Conservation (phyloP, 2,329 filamentous ascomycete genomes). For the Fusarium hainanense region DNA sequence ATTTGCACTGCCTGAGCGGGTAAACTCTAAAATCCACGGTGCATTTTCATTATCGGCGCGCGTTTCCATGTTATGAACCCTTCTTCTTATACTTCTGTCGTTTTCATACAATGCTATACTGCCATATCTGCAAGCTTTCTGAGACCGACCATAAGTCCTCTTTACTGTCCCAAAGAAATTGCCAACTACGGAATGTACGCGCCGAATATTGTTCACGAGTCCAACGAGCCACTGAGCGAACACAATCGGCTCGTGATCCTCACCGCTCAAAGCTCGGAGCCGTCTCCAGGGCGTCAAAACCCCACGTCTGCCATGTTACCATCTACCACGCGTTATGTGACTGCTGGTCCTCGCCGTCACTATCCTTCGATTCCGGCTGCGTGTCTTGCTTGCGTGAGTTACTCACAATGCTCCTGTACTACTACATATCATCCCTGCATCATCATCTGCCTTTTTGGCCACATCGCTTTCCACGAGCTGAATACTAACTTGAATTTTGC, state of each 20-base stretch:
- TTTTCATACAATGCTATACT: not conserved
- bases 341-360: not conserved
- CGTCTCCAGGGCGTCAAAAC: rapidly evolving
- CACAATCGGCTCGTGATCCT: not conserved
- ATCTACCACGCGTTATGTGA: not conserved
- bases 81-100: too few species aligned
- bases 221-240: rapidly evolving
- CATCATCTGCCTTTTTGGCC: too few species aligned
- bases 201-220: rapidly evolving
- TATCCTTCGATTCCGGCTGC: not conserved
- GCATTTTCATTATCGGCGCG: too few species aligned
- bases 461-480: not conserved
- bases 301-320: not conserved
- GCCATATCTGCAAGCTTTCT: too few species aligned
- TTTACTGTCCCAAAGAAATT: not conserved
- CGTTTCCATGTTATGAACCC: too few species aligned
- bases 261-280: not conserved
- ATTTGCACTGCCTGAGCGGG: too few species aligned
- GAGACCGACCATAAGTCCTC: rapidly evolving
- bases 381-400: constrained; percentile 11
- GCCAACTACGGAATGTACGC: rapidly evolving
- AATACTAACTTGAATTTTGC: not conserved
- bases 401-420: not conserved
- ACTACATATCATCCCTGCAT: too few species aligned
- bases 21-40: too few species aligned